Conservation (phyloP, 768 basidiomycete species). For the Dioszegia aurantiaca region DNA sequence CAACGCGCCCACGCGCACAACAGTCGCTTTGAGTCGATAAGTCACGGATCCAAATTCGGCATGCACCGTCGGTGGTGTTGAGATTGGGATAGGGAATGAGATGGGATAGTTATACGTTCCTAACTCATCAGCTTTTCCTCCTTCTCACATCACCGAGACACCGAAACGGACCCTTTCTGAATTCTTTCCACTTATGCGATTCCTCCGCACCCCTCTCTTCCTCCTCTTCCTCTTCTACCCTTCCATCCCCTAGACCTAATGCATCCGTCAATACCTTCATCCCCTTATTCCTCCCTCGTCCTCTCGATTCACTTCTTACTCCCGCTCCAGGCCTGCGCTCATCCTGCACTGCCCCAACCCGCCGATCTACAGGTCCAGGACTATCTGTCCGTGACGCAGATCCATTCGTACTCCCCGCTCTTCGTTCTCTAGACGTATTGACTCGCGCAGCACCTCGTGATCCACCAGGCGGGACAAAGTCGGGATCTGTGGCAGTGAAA, state of each 20-base stretch:
- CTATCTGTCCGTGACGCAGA: constrained; percentile 10
- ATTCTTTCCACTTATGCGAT: constrained; percentile 69
- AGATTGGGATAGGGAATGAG: constrained; percentile 77
- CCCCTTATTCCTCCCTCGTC: constrained; percentile 50
- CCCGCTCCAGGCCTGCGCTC: not conserved
- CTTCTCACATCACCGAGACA: not conserved
- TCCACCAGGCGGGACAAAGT: constrained; percentile 40
- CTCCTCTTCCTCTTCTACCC: constrained; percentile 22
- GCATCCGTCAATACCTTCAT: constrained; percentile 50
- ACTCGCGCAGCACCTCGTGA: constrained; percentile 42
- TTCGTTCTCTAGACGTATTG: constrained; percentile 15
- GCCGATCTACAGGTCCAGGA: not conserved
- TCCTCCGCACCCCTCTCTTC: constrained; percentile 43
- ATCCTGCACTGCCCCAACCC: not conserved
- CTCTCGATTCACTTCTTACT: constrained; percentile 42
- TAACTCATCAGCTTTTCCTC: constrained; percentile 41
- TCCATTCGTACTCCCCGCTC: constrained; percentile 8
- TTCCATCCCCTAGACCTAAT: constrained; percentile 32
- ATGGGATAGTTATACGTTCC: constrained; percentile 94
- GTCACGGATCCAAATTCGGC: constrained; percentile 71
- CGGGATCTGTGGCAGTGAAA: constrained; percentile 14
- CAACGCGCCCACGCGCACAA: constrained; percentile 78
- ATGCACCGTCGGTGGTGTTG: constrained; percentile 71
- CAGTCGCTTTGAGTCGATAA: constrained; percentile 77
- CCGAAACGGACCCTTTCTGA: constrained; percentile 68